Conservation (phyloP, 2,329 filamentous ascomycete species). For the Penicillium decumbens region DNA sequence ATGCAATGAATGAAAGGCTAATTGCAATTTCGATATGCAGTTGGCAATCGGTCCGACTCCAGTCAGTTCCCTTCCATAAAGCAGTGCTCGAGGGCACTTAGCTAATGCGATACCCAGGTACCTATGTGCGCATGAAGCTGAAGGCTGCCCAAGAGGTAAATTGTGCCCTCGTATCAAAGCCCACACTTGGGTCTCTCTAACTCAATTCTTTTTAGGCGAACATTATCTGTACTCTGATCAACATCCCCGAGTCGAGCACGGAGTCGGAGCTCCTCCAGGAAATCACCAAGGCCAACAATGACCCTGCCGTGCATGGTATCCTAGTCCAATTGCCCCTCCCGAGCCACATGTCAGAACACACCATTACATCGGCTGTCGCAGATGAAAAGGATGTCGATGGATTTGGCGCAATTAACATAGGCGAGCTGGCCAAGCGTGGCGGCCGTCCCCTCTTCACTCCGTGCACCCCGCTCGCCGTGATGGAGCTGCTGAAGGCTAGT, state of each 20-base stretch:
- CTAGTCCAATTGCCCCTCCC: constrained; percentile 91
- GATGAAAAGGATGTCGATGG: constrained; percentile 98
- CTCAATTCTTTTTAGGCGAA: constrained; percentile 59
- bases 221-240: constrained; percentile 80
- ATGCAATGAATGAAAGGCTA: constrained; percentile 1
- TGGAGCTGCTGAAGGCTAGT: constrained; percentile 80
- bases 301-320: constrained; percentile 81
- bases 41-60: constrained; percentile 89
- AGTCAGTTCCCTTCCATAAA: constrained; percentile 53
- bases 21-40: constrained; percentile 44
- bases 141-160: constrained; percentile 88
- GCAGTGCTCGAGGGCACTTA: constrained; percentile 5
- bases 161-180: not conserved
- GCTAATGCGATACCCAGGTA: constrained; percentile 54
- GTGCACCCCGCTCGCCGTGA: constrained; percentile 95
- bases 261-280: constrained; percentile 82
- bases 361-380: constrained; percentile 81
- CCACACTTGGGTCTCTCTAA: constrained; percentile 5
- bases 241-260: constrained; percentile 73
- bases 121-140: constrained; percentile 99
- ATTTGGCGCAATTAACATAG: constrained; percentile 90
- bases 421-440: constrained; percentile 92
- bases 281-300: constrained; percentile 78
- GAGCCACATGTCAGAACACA: constrained; percentile 82
- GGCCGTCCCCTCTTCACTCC: constrained; percentile 84